phyloP scores from a whole-genome alignment of 305 asterid genomes.

The Fraxinus baroniana region DNA sequence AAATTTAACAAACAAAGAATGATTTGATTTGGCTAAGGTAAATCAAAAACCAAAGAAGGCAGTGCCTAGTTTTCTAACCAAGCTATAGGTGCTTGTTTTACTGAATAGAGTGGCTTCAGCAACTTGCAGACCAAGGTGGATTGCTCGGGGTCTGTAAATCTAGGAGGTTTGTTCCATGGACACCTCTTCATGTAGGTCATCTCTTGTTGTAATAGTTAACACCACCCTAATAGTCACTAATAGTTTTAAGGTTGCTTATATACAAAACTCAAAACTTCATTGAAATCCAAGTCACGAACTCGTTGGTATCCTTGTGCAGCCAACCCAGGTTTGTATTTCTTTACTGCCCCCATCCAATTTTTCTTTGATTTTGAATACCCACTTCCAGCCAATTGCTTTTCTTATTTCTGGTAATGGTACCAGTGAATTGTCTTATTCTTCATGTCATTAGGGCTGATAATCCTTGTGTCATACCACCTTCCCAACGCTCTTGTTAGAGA shows the following conservation, averaged over 20 bases:
- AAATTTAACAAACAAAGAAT: background rate
- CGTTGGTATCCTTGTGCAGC: background rate
- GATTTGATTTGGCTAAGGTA: background rate
- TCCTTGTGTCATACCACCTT: background rate
- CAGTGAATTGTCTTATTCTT: background rate
- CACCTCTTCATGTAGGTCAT: background rate
- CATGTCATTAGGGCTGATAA: background rate
- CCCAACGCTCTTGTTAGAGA: background rate
- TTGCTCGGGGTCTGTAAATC: background rate
- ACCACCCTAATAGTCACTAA: background rate
- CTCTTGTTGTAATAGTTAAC: background rate
- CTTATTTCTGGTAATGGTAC: background rate
- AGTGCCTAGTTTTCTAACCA: background rate
- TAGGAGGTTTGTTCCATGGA: background rate
- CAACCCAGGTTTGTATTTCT: background rate
- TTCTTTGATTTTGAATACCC: background rate
- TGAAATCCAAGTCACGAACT: background rate
- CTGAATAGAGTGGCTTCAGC: background rate
- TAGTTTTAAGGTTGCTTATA: background rate
- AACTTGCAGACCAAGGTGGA: background rate
- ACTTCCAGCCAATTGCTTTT: background rate
- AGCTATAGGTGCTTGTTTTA: background rate
- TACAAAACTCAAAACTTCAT: background rate
- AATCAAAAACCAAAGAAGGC: background rate
- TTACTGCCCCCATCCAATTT: background rate